Evolutionary conservation across 495 filamentous ascomycete genomes (phyloP).

Genomic region (Penicillium soppii): DNA sequence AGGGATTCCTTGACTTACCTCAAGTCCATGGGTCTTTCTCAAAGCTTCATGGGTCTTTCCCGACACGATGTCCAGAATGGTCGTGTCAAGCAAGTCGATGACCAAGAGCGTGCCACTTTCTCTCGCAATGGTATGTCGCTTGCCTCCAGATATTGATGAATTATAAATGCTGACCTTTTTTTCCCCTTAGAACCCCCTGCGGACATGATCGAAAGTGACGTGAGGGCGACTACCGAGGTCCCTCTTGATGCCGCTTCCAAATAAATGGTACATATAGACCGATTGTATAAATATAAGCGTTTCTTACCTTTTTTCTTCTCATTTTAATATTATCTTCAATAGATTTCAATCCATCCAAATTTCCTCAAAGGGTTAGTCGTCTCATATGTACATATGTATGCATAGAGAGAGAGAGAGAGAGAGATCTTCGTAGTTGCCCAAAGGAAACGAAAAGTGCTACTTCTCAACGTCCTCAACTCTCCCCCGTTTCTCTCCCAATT

Average conservation of each 20-base stretch:
- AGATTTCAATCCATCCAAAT: no score
- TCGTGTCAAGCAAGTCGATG: conserved; percentile 66
- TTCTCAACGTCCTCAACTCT: no score
- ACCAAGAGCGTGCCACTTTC: conserved; percentile 69
- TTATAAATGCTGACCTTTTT: conserved; percentile 28
- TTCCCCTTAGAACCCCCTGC: conserved; percentile 55
- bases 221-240: conserved; percentile 13
- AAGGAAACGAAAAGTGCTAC: no score
- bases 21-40: conserved; percentile 82
- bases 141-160: background rate
- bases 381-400: no score
- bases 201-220: conserved; percentile 53
- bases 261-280: conserved; percentile 43
- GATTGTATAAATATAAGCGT: conserved; percentile 38
- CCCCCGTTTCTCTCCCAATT: no score
- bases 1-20: conserved; percentile 75
- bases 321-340: background rate
- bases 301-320: conserved; percentile 3
- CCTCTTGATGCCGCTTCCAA: conserved; percentile 41
- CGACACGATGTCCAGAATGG: conserved; percentile 78
- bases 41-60: conserved; percentile 67
- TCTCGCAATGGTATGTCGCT: conserved; percentile 64
- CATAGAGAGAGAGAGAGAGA: no score
- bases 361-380: no score
- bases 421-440: no score